A percentile compares a stretch with the other conserved stretches of the same genome.
phyloP scores from a whole-genome alignment of 1,139 yeast genomes.

The Saccharomycopsis crataegensis region DNA sequence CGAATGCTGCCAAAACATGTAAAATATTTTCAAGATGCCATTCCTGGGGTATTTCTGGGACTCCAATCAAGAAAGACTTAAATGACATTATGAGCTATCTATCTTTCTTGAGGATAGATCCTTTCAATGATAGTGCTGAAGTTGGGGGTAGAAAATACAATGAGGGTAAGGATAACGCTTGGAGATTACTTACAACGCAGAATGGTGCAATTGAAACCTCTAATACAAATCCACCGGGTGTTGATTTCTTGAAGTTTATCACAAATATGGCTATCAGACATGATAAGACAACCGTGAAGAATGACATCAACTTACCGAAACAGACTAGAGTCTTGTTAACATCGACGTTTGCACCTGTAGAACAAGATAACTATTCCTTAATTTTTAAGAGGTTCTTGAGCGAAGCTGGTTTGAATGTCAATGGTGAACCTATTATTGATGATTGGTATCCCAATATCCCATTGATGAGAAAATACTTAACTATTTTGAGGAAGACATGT shows the following conservation, averaged over 20 bases:
- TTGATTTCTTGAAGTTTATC: constrained; percentile 44
- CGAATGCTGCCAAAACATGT: constrained; percentile 76
- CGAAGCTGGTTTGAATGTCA: constrained; percentile 51
- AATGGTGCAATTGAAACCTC: neutral
- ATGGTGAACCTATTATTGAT: constrained; percentile 46
- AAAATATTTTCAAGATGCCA: constrained; percentile 74
- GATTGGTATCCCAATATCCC: constrained; percentile 45
- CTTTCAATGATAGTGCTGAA: constrained; percentile 37
- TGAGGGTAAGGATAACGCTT: neutral
- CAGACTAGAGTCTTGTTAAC: constrained; percentile 65
- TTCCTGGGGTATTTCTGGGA: constrained; percentile 96
- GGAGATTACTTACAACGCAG: neutral
- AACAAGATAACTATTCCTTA: constrained; percentile 72
- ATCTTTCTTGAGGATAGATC: constrained; percentile 57
- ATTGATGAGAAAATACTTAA: constrained; percentile 60
- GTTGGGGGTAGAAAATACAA: constrained; percentile 29
- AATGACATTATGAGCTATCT: constrained; percentile 65
- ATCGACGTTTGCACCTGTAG: constrained; percentile 72
- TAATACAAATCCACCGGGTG: neutral
- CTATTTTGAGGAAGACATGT: constrained; percentile 66
- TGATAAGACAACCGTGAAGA: constrained; percentile 73
- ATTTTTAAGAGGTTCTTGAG: constrained; percentile 53
- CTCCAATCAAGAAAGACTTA: constrained; percentile 67
- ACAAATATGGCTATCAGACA: constrained; percentile 58
- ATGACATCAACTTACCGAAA: constrained; percentile 69